These are phyloP conservation scores for Toxoplasma gondii DNA, from an alignment of 169 alveolate species.

Conservation along the genomic window DNA sequence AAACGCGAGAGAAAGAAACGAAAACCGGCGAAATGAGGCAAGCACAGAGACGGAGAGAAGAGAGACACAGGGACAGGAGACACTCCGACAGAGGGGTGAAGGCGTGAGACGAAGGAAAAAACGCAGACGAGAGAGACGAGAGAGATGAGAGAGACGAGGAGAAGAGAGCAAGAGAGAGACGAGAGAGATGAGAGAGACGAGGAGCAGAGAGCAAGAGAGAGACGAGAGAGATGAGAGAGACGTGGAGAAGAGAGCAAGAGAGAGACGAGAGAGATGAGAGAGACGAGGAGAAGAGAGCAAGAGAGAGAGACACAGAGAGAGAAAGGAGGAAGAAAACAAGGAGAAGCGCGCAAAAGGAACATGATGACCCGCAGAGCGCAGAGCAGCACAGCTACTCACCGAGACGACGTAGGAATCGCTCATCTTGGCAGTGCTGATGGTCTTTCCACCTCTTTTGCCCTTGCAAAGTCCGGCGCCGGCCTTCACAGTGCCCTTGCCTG, in stretches of 20 bases:
- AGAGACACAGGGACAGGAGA: neutral
- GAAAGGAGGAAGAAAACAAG: no score
- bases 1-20: neutral
- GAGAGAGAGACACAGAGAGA: neutral
- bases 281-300: neutral
- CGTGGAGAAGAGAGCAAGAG: no score
- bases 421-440: neutral
- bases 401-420: constrained; percentile 23
- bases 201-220: no score
- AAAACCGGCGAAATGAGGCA: neutral
- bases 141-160: no score
- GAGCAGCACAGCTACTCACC: neutral
- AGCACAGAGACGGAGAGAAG: neutral
- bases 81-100: neutral
- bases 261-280: no score
- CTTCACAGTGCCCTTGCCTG: neutral
- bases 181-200: no score
- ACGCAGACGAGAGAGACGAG: neutral
- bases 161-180: no score
- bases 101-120: neutral
- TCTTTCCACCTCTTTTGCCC: neutral
- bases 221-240: no score
- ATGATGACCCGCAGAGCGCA: no score
- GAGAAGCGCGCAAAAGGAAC: no score
- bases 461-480: constrained; percentile 10